These are phyloP conservation scores for Fraxinus nigra DNA, from an alignment of 305 asterid genomes.

Conservation along the genomic window DNA sequence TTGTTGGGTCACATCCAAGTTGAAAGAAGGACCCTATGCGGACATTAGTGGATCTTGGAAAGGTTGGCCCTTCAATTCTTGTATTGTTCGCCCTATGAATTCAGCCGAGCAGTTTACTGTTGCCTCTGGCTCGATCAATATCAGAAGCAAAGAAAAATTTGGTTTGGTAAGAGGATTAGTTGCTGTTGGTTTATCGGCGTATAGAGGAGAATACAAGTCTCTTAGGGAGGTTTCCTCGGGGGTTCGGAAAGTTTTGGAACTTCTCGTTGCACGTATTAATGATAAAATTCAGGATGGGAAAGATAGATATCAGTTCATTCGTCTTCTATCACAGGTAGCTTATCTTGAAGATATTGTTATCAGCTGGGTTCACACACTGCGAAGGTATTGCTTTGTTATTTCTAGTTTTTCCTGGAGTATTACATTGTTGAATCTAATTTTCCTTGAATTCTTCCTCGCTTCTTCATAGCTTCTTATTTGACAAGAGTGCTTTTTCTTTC, in stretches of 20 bases:
- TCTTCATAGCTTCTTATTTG: slow-evolving; percentile 13
- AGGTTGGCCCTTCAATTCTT: slow-evolving; percentile 95
- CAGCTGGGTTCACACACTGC: slow-evolving; percentile 74
- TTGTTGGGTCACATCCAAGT: slow-evolving; percentile 96
- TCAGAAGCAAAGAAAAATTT: slow-evolving; percentile 46
- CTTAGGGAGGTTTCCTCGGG: slow-evolving; percentile 61
- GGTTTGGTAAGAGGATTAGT: slow-evolving; percentile 74
- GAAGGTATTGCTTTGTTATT: slow-evolving; percentile 51
- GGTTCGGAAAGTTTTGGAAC: slow-evolving; percentile 77
- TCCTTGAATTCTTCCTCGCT: not conserved
- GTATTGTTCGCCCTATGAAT: slow-evolving; percentile 68
- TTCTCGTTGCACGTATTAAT: slow-evolving; percentile 56
- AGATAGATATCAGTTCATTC: slow-evolving; percentile 60
- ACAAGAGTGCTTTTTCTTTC: slow-evolving; percentile 31
- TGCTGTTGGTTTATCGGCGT: slow-evolving; percentile 91
- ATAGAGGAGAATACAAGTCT: slow-evolving; percentile 74
- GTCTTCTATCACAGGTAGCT: slow-evolving; percentile 84
- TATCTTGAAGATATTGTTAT: slow-evolving; percentile 85
- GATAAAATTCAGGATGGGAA: slow-evolving; percentile 80
- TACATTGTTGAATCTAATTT: not conserved
- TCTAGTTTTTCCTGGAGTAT: not conserved
- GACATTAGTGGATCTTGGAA: slow-evolving; percentile 74
- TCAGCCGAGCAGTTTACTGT: slow-evolving; percentile 38
- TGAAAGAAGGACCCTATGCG: slow-evolving; percentile 86
- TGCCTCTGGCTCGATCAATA: slow-evolving; percentile 41